Conservation (phyloP, 805 yeast species). For the Saccharomycopsis synnaedendra region DNA sequence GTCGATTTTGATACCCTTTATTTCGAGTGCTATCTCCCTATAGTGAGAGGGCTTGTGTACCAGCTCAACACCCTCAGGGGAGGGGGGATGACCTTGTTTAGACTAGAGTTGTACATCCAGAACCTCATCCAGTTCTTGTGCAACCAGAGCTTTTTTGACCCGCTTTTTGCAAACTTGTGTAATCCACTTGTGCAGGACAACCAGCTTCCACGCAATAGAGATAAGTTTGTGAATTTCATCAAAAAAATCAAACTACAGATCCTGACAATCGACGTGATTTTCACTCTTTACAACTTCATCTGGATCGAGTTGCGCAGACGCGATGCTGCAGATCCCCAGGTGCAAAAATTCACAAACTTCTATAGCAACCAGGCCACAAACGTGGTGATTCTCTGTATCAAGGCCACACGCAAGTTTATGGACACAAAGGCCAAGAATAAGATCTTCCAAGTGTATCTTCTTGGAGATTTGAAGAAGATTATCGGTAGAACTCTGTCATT, state of each 20-base stretch:
- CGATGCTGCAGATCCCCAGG: constrained; percentile 2
- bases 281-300: constrained; percentile 14
- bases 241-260: constrained; percentile 14
- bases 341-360: constrained; percentile 7
- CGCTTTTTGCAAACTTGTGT: constrained; percentile 9
- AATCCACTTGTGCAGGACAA: constrained; percentile 15
- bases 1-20: constrained; percentile 1
- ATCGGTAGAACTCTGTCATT: constrained; percentile 9
- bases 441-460: constrained; percentile 10
- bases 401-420: constrained; percentile 5
- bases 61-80: constrained; percentile 7
- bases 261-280: constrained; percentile 9
- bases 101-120: constrained; percentile 11
- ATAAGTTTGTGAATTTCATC: constrained; percentile 11
- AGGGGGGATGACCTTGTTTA: constrained; percentile 7
- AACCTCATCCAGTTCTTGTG: constrained; percentile 9
- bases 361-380: constrained; percentile 14
- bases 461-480: constrained; percentile 9
- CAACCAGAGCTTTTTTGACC: constrained; percentile 8
- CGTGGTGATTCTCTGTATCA: constrained; percentile 11
- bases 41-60: constrained; percentile 5
- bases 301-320: constrained; percentile 4
- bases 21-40: constrained; percentile 10
- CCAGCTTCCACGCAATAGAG: constrained; percentile 12
- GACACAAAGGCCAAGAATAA: constrained; percentile 10